A percentile compares a stretch with the other conserved stretches of the same genome.
phyloP scores from a whole-genome alignment of 495 filamentous ascomycete species.

The Parachaetomium inaequale region DNA sequence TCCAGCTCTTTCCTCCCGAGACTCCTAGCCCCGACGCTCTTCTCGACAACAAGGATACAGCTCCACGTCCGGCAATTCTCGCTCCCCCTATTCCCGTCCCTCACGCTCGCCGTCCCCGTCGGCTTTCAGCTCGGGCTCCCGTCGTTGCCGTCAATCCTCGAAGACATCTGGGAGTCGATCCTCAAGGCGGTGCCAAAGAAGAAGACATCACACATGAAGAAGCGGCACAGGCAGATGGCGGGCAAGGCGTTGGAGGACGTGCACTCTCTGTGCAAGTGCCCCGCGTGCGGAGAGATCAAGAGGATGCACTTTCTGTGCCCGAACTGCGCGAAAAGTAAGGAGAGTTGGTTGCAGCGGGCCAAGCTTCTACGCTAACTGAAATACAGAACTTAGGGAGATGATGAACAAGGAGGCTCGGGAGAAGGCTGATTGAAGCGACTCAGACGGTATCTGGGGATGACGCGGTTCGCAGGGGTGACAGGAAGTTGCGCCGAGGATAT shows the following conservation, averaged over 20 bases:
- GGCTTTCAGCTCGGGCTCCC: constrained; percentile 54
- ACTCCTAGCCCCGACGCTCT: constrained; percentile 39
- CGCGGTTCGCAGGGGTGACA: not conserved
- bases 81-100: constrained; percentile 45
- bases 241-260: constrained; percentile 92
- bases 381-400: constrained; percentile 35
- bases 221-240: constrained; percentile 85
- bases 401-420: constrained; percentile 27
- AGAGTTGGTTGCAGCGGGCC: not conserved
- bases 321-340: constrained; percentile 57
- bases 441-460: not conserved
- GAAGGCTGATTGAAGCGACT: not conserved
- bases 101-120: constrained; percentile 51
- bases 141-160: constrained; percentile 52
- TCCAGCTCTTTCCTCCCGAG: constrained; percentile 32
- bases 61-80: constrained; percentile 40
- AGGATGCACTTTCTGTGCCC: constrained; percentile 83
- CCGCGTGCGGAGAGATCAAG: constrained; percentile 83
- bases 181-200: constrained; percentile 96
- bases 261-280: constrained; percentile 77
- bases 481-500: not conserved
- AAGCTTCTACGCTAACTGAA: constrained; percentile 15
- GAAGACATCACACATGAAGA: constrained; percentile 97
- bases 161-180: constrained; percentile 85
- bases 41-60: constrained; percentile 39